Percentiles rank a stretch among this genome's conserved stretches.
phyloP scores from a whole-genome alignment of 2,329 filamentous ascomycete genomes.

The Didymella pinodella region DNA sequence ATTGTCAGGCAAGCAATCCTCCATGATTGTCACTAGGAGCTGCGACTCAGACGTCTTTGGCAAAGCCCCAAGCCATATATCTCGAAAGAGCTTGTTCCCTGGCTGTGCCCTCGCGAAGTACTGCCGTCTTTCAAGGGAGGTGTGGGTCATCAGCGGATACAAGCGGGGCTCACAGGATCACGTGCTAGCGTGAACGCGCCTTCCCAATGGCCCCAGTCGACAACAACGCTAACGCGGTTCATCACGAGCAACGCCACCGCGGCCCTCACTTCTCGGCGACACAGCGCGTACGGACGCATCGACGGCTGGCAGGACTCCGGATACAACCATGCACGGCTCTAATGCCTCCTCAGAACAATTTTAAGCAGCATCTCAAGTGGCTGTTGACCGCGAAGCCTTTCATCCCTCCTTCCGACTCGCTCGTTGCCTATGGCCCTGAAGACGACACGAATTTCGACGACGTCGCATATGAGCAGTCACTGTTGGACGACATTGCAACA shows the following conservation, averaged over 20 bases:
- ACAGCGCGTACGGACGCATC: constrained; percentile 33
- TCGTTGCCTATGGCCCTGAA: constrained; percentile 42
- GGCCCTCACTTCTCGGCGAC: constrained; percentile 17
- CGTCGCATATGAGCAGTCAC: constrained; percentile 24
- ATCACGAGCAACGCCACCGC: constrained; percentile 35
- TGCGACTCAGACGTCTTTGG: neutral
- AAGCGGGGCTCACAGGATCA: constrained; percentile 24
- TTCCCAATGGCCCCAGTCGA: constrained; percentile 8
- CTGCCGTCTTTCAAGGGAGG: constrained; percentile 10
- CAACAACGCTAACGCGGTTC: constrained; percentile 30
- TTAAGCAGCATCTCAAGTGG: constrained; percentile 59
- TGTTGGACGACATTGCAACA: constrained; percentile 18
- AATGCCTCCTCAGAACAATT: constrained; percentile 59
- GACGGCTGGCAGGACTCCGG: constrained; percentile 22
- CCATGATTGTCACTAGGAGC: neutral
- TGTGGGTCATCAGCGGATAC: constrained; percentile 7
- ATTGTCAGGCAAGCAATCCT: neutral
- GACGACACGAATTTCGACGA: constrained; percentile 35
- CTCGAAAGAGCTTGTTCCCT: neutral
- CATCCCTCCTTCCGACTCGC: constrained; percentile 48
- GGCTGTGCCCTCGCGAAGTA: constrained; percentile 12
- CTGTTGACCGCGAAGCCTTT: constrained; percentile 57
- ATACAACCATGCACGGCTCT: constrained; percentile 41
- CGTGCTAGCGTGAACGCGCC: constrained; percentile 31
- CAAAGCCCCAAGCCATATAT: neutral